Base-by-base conservation (phyloP, 176 grass and related monocot genomes). In the Zoysia pacifica region DNA sequence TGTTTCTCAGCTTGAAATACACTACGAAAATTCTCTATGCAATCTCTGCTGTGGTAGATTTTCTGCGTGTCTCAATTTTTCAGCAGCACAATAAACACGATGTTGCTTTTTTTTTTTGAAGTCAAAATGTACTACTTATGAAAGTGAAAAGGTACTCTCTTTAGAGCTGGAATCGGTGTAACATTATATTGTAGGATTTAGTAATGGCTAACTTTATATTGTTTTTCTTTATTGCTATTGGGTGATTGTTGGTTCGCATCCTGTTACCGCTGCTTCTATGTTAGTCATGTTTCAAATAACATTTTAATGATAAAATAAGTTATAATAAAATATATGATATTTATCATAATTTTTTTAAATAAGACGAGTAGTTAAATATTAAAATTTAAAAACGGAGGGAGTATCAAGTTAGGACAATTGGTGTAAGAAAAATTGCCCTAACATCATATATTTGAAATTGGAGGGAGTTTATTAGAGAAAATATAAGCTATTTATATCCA, bases 101-200 rank as follows among this genome's bases (percentile, higher is more conserved):
- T 5, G 11, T 78, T 39, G 36, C 46, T 64, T 65, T 19, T 82
- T 8, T 54, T 20, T 56, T 46, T 28, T 28, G 28, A 28, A n/a
- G 45, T 65, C 8, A 66, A 82, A 82, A 53, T 46, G 39, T 13
- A 53, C 60, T 64, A 67, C 75, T 65, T 40, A 51, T 54, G 18
- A 67, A 54, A 67, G 54, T 55, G 48, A 55, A 67, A 67, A 78
- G 16, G 76, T 53, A 19, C 16, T 70, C 28, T 69, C 66, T 83
- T 59, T 46, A 65, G 63, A 59, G 11, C 55, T 77, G 44, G 37
- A 52, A 40, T 59, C 12, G 41, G 60, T 48, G 12, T 43, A 47
- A 51, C 62, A 43, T 43, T 81, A 51, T 41, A 40, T 42, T 64
- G 67, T 35, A 81, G 16, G 47, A 11, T 52, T 64, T 52, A 58